Conservation (phyloP, 805 yeast species). For the Ogataea siamensis region DNA sequence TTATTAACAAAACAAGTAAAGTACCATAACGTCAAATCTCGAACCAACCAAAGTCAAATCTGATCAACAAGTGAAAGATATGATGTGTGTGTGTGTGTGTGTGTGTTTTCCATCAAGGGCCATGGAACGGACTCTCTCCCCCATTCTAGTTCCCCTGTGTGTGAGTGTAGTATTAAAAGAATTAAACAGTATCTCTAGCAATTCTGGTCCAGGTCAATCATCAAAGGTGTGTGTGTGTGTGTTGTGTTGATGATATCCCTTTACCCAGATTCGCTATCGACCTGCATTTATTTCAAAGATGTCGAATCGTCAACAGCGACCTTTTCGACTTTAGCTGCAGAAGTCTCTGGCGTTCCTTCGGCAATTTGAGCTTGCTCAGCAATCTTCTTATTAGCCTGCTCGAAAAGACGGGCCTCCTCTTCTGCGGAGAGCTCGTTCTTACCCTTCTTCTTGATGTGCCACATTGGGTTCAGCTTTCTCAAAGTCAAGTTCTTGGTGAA, state of each 20-base stretch:
- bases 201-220: neutral
- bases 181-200: neutral
- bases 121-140: conserved; percentile 22
- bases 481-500: conserved; percentile 49
- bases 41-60: conserved; percentile 14
- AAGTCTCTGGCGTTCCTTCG: neutral
- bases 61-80: conserved; percentile 2
- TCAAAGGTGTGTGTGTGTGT: conserved; percentile 17
- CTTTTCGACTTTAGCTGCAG: conserved; percentile 6
- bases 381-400: conserved; percentile 35
- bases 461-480: conserved; percentile 66
- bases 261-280: neutral
- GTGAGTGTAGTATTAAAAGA: conserved; percentile 2
- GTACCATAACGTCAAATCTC: neutral
- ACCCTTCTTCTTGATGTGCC: conserved; percentile 67
- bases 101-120: conserved; percentile 8
- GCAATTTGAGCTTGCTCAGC: conserved; percentile 22
- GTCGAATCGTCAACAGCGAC: conserved; percentile 2
- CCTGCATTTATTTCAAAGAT: neutral
- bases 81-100: conserved; percentile 12
- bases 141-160: conserved; percentile 18
- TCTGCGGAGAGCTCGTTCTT: conserved; percentile 51
- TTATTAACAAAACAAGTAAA: neutral
- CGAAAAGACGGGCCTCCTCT: conserved; percentile 55
- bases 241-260: conserved; percentile 4